A percentile compares a stretch with the other conserved stretches of the same genome.
phyloP scores from a whole-genome alignment of 805 yeast genomes.

The Ogataea parapolymorpha region DNA sequence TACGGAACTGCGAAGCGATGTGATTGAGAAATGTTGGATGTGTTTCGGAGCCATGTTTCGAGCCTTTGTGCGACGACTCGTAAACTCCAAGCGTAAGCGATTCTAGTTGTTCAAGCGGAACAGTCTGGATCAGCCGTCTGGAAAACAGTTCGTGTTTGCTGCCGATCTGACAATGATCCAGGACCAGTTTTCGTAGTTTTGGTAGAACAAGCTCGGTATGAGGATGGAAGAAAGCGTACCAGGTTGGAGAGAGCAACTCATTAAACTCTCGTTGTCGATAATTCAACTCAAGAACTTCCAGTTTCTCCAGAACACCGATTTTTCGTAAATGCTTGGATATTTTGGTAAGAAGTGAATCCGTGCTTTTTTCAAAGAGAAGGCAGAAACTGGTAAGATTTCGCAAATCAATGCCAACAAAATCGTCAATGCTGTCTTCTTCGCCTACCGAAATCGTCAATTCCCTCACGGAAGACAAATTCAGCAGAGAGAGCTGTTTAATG shows the following conservation, averaged over 20 bases:
- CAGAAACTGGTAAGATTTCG: conserved; percentile 8
- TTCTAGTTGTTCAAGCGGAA: conserved; percentile 13
- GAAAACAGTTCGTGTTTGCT: conserved; percentile 15
- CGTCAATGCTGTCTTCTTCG: conserved; percentile 1
- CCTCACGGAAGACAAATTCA: not conserved
- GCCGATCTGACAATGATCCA: conserved; percentile 26
- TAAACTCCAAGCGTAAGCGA: conserved; percentile 18
- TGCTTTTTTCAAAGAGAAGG: conserved; percentile 21
- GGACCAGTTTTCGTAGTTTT: conserved; percentile 16
- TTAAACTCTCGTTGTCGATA: conserved; percentile 25
- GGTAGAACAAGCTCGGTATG: conserved; percentile 1
- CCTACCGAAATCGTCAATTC: conserved; percentile 12
- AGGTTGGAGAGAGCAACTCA: conserved; percentile 22
- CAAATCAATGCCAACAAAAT: conserved; percentile 4
- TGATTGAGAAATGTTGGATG: conserved; percentile 6
- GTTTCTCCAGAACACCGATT: conserved; percentile 4
- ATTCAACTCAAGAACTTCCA: conserved; percentile 18
- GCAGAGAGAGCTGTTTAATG: conserved; percentile 1
- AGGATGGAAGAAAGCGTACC: conserved; percentile 28
- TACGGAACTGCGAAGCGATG: conserved; percentile 18
- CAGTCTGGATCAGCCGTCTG: conserved; percentile 1
- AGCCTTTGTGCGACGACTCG: conserved; percentile 27
- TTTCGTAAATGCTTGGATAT: conserved; percentile 10
- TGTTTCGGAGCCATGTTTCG: conserved; percentile 13
- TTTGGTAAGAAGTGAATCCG: conserved; percentile 16